A percentile compares a stretch with the other conserved stretches of the same genome.
These are phyloP conservation scores for Thalassiosira sp. DNA, from an alignment of 352 stramenopile species.

Conservation along the genomic window DNA sequence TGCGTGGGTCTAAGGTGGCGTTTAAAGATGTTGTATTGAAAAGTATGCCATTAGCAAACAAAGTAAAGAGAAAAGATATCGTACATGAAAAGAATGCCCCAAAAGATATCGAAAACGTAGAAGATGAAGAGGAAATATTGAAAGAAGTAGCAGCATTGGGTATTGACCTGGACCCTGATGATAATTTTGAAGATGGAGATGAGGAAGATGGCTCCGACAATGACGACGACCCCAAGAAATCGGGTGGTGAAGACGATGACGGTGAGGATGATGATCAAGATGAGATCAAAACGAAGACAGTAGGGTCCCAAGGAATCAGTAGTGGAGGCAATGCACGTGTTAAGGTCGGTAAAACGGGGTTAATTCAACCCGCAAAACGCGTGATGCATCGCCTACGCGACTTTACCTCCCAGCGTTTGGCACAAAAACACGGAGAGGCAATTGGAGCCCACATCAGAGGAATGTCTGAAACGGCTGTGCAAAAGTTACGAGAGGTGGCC, in stretches of 20 bases:
- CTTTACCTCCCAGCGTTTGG: slow-evolving; percentile 72
- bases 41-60: slow-evolving; percentile 53
- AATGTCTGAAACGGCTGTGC: slow-evolving; percentile 64
- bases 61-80: slow-evolving; percentile 13
- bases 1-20: slow-evolving; percentile 61
- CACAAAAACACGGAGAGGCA: slow-evolving; percentile 73
- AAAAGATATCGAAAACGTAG: slow-evolving; percentile 7
- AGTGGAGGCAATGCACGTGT: too few species aligned
- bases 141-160: slow-evolving; percentile 31
- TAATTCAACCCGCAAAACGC: slow-evolving; percentile 35
- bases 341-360: not conserved
- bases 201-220: slow-evolving; percentile 25
- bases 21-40: slow-evolving; percentile 66
- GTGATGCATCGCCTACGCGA: slow-evolving; percentile 68
- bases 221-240: too few species aligned
- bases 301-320: slow-evolving; percentile 1
- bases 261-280: slow-evolving; percentile 21
- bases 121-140: slow-evolving; percentile 31
- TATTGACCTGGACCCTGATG: slow-evolving; percentile 32
- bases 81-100: slow-evolving; percentile 10
- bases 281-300: not conserved
- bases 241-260: slow-evolving; percentile 9
- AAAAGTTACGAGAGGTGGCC: slow-evolving; percentile 73
- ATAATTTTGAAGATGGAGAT: slow-evolving; percentile 24
- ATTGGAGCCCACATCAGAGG: slow-evolving; percentile 71